Base-by-base conservation (phyloP, 2,329 filamentous ascomycete genomes). In the Trichoderma citrinoviride region DNA sequence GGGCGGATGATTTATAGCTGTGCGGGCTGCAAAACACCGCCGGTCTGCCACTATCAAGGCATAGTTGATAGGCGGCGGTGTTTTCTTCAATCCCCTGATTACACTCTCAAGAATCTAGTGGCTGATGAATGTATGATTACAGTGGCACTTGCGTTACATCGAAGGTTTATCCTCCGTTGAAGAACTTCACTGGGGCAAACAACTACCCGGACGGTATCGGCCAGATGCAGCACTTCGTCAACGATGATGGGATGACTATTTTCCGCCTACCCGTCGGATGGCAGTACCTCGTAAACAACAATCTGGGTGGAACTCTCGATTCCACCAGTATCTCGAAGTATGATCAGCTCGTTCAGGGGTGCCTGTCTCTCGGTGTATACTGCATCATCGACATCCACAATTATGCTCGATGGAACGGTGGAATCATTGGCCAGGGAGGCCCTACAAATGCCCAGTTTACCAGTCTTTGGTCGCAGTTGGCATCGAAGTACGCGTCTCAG, bases 371-470 rank as follows among this genome's bases (percentile, higher is more conserved):
- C 0, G 83, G 83, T 25, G 82, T 83, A 0, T 73, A 78, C 66
- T 87, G 85, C 72, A 82, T 87, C 67, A 74, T 87, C 57, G 84
- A 87, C 61, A 73, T 83, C 27, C 80, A 83, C 73, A 83, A 83
- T 71, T 84, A 77, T 72, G 85, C 82, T 2, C 80, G 86, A 60
- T 88, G 83, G 81, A 82, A 89, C 69, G 83, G 83, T n/a, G 73
- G 74, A 3, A 85, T 89, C 66, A 82, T 89, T 63, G 87, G 87
- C 2, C 86, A 89, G 72, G 86, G 85, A 23, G 86, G 85, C 0
- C 85, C 86, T 1, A 81, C 81, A 1, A 81, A 88, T 71, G 83
- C 80, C n/a, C 75, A 87, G 19, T 85, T 89, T 68, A 81, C 80
- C 1, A 77, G 74, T 57, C 75, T 89, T 6, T 90, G 87, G 87